These are phyloP conservation scores for Akanthomyces uredinophilus DNA, from an alignment of 2,329 filamentous ascomycete genomes.

Conservation along the genomic window DNA sequence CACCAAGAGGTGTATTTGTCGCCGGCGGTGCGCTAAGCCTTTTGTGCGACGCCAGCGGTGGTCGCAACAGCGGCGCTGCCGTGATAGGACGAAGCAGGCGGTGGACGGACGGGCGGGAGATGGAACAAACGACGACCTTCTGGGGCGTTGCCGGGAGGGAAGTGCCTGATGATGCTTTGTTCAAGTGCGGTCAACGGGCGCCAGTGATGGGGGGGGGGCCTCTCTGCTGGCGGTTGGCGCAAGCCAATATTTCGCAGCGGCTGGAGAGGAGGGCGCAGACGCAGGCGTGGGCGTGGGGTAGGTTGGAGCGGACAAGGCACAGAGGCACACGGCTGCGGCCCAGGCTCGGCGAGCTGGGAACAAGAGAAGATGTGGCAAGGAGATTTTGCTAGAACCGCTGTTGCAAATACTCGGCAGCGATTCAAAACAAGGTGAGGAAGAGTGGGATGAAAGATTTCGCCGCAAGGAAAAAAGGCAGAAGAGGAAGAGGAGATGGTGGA, in stretches of 20 bases:
- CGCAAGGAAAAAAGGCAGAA: background rate
- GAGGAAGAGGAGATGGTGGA: constrained; percentile 3
- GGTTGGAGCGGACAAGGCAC: background rate
- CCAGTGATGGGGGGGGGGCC: background rate
- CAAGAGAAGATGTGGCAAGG: background rate
- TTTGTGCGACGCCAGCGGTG: background rate
- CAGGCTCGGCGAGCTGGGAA: background rate
- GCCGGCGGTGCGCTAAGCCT: background rate
- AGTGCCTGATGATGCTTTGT: background rate
- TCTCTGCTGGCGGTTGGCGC: constrained; percentile 5
- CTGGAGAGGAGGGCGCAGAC: constrained; percentile 13
- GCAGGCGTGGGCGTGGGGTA: constrained; percentile 11
- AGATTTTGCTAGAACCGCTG: background rate
- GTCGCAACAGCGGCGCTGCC: constrained; percentile 1
- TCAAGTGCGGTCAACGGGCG: background rate
- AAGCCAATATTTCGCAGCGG: constrained; percentile 11
- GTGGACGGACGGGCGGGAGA: background rate
- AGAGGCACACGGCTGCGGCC: background rate
- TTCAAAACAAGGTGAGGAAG: background rate
- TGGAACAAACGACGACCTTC: background rate
- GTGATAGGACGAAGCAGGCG: background rate
- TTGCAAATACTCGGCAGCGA: background rate
- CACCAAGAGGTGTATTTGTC: constrained; percentile 11
- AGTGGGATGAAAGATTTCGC: background rate
- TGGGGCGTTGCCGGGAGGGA: background rate